Evolutionary conservation across 345 rosid species (phyloP), one percentile per base, ranked within the genome.

Genomic region (Trapa bicornis): DNA sequence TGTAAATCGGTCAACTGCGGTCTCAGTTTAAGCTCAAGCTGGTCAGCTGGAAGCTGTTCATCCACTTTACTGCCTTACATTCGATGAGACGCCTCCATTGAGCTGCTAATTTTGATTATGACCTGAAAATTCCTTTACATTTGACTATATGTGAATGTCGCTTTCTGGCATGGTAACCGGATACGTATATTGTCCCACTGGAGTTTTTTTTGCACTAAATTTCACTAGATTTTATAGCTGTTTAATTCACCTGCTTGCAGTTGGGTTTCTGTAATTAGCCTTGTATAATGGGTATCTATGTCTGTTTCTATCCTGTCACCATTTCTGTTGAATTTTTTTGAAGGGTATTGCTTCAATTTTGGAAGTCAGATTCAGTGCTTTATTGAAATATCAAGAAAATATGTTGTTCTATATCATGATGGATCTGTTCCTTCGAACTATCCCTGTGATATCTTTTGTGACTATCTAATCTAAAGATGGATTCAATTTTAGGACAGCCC

Each of bases 401-500:
- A 54, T n/a, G 7, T 45, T 54, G 50, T 58, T 47, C 15, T 4
- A 38, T 32, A 13, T 39, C 43, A 0, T 32, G 10, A 16, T 32
- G 67, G 64, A 48, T 69, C 58, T 72, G 45, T 68, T 14, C 15
- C 41, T 47, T 37, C 29, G 3, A 47, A 29, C 2, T 37, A 54
- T 45, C 47, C 11, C 8, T 22, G 77, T 0, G 37, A 15, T 12
- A 58, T 33, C 63, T 32, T 45, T 7, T 1, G 15, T 58, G 63
- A 58, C 37, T 35, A 54, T 69, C 66, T 76, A 77, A 22, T 22
- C 29, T 22, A 22, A 22, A 22, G 64, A 81, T 73, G 38, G 58
- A 65, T 67, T 77, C 70, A 61, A 52, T 65, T 72, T 71, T 76
- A 76, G 84, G 85, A 70, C 84, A 94, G 99, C 78, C 99, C 99